Evolutionary conservation across 495 filamentous ascomycete genomes (phyloP), one percentile per base, ranked within the genome.

Genomic region (Penicillium malachiteum): DNA sequence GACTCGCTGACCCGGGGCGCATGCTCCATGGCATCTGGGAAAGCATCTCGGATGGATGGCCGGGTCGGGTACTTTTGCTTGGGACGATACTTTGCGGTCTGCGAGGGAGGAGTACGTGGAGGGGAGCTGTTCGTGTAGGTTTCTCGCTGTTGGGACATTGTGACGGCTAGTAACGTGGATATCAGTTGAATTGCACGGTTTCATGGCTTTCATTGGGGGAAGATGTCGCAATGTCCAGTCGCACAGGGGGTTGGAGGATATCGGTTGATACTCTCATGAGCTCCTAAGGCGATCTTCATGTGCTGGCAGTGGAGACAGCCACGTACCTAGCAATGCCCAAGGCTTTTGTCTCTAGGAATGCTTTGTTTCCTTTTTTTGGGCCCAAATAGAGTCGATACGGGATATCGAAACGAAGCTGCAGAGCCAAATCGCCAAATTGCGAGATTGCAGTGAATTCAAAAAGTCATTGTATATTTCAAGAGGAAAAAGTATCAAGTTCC

Each of bases 21-120:
- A 55, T 71, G 68, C 26, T 78, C 78, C 33, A 71, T 59, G 50
- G 75, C 72, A 35, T 84, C 79, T 16, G 80, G 63, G 39, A 81
- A 82, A 18, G 79, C 75, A 57, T 84, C 78, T 43, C 72, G 76
- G 40, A 76, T 69, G 21, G 76, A 73, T 0, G 70, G 68, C 47
- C 72, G 70, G 33, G 55, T 50, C 16, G 64, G 63, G 43, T 62
- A 61, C 33, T 58, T 67, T 61, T 54, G 71, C 52, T 67, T 74
- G 16, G 69, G 54, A n/a, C 63, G 69, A 46, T 64, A 63, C 46
- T 58, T 74, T 35, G 65, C 55, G 33, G 65, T 64, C 46, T 70
- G 68, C 4, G 71, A 69, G 41, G 74, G 72, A 46, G 78, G 79
- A 9, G 79, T 81, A 34, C 65, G 72, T 45, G 78, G 79, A 52